Percentiles rank a stretch among this genome's conserved stretches.
Conservation (phyloP, 2,329 filamentous ascomycete genomes). For the Coniochaeta sp. region DNA sequence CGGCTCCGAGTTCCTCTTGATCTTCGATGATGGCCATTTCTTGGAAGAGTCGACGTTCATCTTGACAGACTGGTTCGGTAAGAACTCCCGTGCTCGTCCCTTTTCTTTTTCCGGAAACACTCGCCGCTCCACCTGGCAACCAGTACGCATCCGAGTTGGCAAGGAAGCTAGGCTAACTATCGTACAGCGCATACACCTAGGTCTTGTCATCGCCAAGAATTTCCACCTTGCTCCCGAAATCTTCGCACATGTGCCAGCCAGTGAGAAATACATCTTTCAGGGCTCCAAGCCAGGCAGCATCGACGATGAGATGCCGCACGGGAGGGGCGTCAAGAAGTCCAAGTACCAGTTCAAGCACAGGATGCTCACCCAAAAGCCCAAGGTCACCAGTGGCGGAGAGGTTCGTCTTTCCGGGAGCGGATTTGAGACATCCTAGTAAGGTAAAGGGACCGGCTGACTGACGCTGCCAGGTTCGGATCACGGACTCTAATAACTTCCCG, state of each 20-base stretch:
- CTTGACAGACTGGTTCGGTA: constrained; percentile 61
- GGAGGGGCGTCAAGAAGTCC: constrained; percentile 57
- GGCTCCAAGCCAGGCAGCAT: constrained; percentile 59
- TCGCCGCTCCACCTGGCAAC: no score
- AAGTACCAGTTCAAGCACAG: constrained; percentile 64
- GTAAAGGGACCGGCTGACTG: no score
- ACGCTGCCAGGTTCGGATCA: constrained; percentile 42
- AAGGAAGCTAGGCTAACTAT: not conserved
- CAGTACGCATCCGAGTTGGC: no score
- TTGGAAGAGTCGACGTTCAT: constrained; percentile 63
- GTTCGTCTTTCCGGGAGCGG: constrained; percentile 27
- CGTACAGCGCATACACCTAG: constrained; percentile 58
- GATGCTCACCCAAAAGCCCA: constrained; percentile 63
- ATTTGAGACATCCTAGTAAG: not conserved
- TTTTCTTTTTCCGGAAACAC: no score
- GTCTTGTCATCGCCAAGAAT: constrained; percentile 65
- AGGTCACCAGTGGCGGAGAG: constrained; percentile 59
- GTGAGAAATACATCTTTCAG: constrained; percentile 73
- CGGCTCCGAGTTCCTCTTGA: constrained; percentile 43
- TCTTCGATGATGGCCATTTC: constrained; percentile 43
- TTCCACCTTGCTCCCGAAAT: constrained; percentile 66
- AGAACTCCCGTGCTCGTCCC: not conserved
- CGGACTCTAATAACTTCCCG: constrained; percentile 68
- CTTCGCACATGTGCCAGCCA: constrained; percentile 59
- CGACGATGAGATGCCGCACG: constrained; percentile 55